phyloP scores from a whole-genome alignment of 2,329 filamentous ascomycete genomes.

The Neurospora sp. region DNA sequence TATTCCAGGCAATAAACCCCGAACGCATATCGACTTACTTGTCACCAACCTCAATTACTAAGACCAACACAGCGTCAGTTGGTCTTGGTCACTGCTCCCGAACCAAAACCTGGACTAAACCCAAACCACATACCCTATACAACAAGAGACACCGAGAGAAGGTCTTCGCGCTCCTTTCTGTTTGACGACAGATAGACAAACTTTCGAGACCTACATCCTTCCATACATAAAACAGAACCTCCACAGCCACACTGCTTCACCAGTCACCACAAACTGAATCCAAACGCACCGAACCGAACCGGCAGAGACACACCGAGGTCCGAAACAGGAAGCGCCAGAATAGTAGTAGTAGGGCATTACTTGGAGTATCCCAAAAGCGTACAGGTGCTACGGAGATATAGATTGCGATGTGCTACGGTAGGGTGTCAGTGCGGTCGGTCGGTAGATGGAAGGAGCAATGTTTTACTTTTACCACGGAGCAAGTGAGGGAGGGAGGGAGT shows the following conservation, averaged over 20 bases:
- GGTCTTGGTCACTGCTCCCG: background rate
- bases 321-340: background rate
- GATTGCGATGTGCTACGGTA: background rate
- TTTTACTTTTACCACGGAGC: background rate
- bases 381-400: background rate
- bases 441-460: background rate
- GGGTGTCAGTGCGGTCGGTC: background rate
- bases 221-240: background rate
- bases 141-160: background rate
- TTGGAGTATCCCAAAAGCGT: background rate
- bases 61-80: background rate
- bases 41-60: background rate
- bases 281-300: background rate
- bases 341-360: background rate
- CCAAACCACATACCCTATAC: background rate
- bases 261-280: background rate
- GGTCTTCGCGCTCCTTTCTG: background rate
- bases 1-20: background rate
- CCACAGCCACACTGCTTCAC: background rate
- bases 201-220: background rate
- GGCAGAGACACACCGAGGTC: background rate
- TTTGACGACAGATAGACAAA: background rate
- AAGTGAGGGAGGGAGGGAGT: background rate
- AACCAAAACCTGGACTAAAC: background rate
- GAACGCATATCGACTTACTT: background rate